Evolutionary conservation across 139 green algal genomes (phyloP).

Genomic region (Gonium pectorale): DNA sequence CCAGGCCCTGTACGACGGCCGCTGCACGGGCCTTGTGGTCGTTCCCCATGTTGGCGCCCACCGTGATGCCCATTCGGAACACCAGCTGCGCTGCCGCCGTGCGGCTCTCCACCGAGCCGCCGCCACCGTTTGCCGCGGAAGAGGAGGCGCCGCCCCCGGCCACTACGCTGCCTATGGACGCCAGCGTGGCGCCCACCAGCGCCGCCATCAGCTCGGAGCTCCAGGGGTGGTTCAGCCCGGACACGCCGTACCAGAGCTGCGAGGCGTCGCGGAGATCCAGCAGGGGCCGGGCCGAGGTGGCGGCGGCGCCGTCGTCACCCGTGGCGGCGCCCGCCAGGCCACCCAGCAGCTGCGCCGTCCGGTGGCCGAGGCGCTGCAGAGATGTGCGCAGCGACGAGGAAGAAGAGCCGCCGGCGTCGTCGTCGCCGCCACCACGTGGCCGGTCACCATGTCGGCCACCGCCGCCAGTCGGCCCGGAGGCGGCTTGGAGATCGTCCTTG

Average conservation of each 20-base stretch:
- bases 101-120: not conserved
- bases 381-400: no score
- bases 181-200: conserved; percentile 3
- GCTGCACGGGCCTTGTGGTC: not conserved
- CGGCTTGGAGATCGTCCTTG: no score
- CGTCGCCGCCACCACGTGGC: no score
- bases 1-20: not conserved
- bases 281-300: not conserved
- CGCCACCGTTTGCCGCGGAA: not conserved
- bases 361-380: no score
- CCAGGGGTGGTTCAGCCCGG: not conserved
- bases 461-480: no score
- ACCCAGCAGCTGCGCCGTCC: no score
- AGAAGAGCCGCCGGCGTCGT: no score
- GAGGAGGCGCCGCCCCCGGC: not conserved
- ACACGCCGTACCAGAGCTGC: conserved; percentile 36
- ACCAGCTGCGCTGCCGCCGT: conserved; percentile 4
- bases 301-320: not conserved
- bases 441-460: no score
- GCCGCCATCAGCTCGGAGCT: not conserved
- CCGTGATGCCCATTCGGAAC: conserved; percentile 1
- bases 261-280: conserved; percentile 21
- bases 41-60: not conserved
- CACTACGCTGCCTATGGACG: not conserved
- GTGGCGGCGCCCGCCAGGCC: not conserved